These are phyloP conservation scores for Apodospora peruviana DNA, from an alignment of 495 filamentous ascomycete species.

Conservation along the genomic window DNA sequence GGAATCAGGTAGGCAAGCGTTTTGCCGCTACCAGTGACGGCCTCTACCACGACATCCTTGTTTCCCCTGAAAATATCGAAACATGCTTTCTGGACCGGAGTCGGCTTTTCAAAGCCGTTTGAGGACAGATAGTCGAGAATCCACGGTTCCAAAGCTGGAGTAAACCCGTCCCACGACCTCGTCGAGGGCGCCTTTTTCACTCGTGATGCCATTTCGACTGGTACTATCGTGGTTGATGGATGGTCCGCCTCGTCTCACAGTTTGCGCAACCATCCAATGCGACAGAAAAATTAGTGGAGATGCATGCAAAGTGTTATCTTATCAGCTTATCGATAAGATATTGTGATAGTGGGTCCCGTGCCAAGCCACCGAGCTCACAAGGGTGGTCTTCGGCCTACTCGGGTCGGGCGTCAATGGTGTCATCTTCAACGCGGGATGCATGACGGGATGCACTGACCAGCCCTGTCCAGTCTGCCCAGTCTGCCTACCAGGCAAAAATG, in stretches of 20 bases:
- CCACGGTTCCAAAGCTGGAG: conserved; percentile 74
- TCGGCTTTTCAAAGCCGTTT: conserved; percentile 84
- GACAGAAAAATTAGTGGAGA: conserved; percentile 4
- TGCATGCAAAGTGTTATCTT: conserved; percentile 5
- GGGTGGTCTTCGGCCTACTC: too few species aligned
- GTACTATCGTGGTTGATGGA: neutral
- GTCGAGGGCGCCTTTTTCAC: conserved; percentile 33
- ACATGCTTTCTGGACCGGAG: conserved; percentile 89
- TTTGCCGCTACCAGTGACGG: conserved; percentile 94
- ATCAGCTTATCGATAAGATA: conserved; percentile 15
- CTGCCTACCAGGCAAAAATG: too few species aligned
- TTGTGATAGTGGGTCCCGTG: neutral
- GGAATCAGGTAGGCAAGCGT: conserved; percentile 89
- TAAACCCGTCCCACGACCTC: conserved; percentile 72
- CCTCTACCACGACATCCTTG: conserved; percentile 96
- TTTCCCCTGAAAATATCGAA: conserved; percentile 88
- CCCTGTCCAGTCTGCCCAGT: too few species aligned
- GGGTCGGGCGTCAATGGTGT: too few species aligned
- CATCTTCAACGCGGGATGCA: too few species aligned
- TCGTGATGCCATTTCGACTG: conserved; percentile 30
- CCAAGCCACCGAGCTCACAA: neutral
- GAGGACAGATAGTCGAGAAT: conserved; percentile 74
- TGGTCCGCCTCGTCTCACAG: neutral
- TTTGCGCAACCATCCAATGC: neutral
- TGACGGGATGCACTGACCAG: too few species aligned